Conservation (phyloP, 441 rosid species). For the Mallotus repandus region DNA sequence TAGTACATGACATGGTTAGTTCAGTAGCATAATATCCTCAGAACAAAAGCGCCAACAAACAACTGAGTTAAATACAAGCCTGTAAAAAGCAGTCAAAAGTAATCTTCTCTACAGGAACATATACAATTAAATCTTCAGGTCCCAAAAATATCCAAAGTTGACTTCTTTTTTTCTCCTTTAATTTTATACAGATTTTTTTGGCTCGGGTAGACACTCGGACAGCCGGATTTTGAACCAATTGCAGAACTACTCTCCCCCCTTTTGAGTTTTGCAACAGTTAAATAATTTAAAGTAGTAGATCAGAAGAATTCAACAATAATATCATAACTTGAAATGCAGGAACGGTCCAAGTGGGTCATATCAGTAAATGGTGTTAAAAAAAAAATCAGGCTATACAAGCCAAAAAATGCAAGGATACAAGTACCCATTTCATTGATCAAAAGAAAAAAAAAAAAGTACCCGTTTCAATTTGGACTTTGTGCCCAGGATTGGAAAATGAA, state of each 20-base stretch:
- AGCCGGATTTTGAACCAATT: not conserved
- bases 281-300: not conserved
- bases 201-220: not conserved
- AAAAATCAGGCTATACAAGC: no score
- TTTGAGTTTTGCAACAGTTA: not conserved
- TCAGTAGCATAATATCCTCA: conserved; percentile 1
- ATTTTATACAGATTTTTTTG: not conserved
- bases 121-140: not conserved
- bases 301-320: not conserved
- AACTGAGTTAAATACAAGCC: not conserved
- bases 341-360: not conserved
- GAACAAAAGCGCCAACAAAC: conserved; percentile 24
- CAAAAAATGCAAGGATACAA: not conserved
- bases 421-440: conserved; percentile 1
- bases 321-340: conserved; percentile 7
- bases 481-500: conserved; percentile 23
- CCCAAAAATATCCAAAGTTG: conserved; percentile 4
- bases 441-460: no score
- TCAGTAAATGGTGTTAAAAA: not conserved
- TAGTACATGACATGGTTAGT: not conserved
- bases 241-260: not conserved
- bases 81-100: conserved; percentile 26
- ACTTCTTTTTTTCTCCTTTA: not conserved
- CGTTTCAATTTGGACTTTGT: not conserved
- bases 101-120: conserved; percentile 7